Percentiles rank a stretch among this genome's conserved stretches.
Conservation (phyloP, 495 filamentous ascomycete genomes). For the Xeromyces bisporus region DNA sequence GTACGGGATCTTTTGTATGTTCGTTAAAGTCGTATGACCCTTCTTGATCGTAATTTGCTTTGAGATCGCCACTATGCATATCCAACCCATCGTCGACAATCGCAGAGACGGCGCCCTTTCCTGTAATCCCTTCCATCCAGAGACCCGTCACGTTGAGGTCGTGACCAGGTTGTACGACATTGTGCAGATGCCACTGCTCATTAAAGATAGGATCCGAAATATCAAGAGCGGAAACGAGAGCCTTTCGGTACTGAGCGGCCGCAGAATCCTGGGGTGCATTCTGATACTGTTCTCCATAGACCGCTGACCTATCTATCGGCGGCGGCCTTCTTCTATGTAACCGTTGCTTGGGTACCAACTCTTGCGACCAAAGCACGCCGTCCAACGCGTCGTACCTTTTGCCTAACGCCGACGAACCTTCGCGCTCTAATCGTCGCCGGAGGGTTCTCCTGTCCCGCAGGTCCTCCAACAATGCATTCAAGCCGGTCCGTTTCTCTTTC, state of each 20-base stretch:
- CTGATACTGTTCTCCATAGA: neutral
- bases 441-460: conserved; percentile 34
- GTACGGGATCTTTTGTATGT: conserved; percentile 56
- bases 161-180: conserved; percentile 63
- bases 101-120: conserved; percentile 71
- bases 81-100: conserved; percentile 95
- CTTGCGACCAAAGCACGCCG: conserved; percentile 61
- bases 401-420: conserved; percentile 16
- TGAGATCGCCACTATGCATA: conserved; percentile 90
- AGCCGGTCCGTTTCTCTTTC: conserved; percentile 30
- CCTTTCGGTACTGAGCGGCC: conserved; percentile 37
- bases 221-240: conserved; percentile 43
- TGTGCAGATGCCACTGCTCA: conserved; percentile 93
- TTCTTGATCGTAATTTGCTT: conserved; percentile 74
- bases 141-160: conserved; percentile 88
- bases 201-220: conserved; percentile 83
- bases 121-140: conserved; percentile 86
- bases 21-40: conserved; percentile 97
- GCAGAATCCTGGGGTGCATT: conserved; percentile 25
- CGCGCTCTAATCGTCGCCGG: conserved; percentile 34
- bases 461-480: conserved; percentile 45
- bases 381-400: conserved; percentile 44
- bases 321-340: conserved; percentile 61
- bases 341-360: conserved; percentile 54
- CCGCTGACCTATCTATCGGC: conserved; percentile 6